Conservation (phyloP, 2,329 filamentous ascomycete species). For the Rhinocladiella similis region DNA sequence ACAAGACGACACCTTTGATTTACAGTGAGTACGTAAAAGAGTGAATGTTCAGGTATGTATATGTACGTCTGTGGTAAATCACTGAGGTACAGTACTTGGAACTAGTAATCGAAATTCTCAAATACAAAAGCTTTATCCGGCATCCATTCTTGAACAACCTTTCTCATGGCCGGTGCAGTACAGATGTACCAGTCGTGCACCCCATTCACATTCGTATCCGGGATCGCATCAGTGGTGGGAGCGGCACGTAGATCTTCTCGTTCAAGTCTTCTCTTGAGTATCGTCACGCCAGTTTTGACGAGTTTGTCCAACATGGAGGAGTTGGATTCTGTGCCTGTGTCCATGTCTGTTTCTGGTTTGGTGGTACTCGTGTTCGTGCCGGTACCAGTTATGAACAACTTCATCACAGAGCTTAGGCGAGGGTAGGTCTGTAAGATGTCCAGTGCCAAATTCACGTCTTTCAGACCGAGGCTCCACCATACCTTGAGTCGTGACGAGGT, state of each 20-base stretch:
- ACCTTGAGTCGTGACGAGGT: constrained; percentile 52
- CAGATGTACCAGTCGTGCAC: constrained; percentile 61
- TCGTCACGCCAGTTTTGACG: constrained; percentile 31
- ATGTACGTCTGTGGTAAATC: too few species aligned
- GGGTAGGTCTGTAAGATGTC: constrained; percentile 58
- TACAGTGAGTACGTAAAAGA: too few species aligned
- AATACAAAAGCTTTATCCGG: constrained; percentile 55
- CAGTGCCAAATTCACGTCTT: constrained; percentile 63
- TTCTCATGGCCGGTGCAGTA: constrained; percentile 53
- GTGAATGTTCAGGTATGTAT: too few species aligned
- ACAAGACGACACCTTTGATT: too few species aligned
- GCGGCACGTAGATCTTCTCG: constrained; percentile 47
- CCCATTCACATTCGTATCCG: not conserved
- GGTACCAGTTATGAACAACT: constrained; percentile 65
- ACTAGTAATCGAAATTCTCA: constrained; percentile 64
- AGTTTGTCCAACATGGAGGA: constrained; percentile 38
- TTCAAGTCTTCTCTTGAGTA: constrained; percentile 49
- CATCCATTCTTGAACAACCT: constrained; percentile 54
- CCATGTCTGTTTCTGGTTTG: constrained; percentile 26
- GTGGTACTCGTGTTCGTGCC: constrained; percentile 1
- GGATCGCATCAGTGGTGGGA: constrained; percentile 25
- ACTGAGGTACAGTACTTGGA: too few species aligned
- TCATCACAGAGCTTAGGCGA: constrained; percentile 54
- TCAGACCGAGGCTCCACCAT: constrained; percentile 66
- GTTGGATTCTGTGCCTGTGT: too few species aligned